Conservation (phyloP, 345 rosid genomes). For the Passiflora organensis region DNA sequence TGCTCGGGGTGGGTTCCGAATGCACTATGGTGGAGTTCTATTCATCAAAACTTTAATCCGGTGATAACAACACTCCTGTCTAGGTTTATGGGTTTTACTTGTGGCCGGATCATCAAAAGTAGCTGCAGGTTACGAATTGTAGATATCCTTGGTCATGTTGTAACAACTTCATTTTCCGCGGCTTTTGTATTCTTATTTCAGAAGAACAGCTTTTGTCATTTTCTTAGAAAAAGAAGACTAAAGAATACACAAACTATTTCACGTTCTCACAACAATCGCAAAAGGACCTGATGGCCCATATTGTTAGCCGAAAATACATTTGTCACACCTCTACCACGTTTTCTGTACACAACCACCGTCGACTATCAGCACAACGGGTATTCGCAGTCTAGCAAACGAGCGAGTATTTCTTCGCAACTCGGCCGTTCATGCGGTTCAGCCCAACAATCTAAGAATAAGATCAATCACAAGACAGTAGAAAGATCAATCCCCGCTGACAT, state of each 20-base stretch:
- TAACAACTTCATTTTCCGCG: too few species aligned
- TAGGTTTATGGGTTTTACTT: too few species aligned
- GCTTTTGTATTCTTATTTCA: too few species aligned
- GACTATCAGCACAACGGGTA: constrained; percentile 51
- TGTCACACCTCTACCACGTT: constrained; percentile 44
- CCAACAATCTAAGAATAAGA: constrained; percentile 74
- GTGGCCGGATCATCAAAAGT: too few species aligned
- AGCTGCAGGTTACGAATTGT: too few species aligned
- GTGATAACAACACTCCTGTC: too few species aligned
- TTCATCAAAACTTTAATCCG: too few species aligned
- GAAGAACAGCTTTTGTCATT: too few species aligned
- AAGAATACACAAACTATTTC: constrained; percentile 1
- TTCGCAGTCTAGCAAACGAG: constrained; percentile 87
- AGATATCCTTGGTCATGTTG: too few species aligned
- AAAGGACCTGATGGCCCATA: constrained; percentile 29
- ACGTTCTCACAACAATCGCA: constrained; percentile 25
- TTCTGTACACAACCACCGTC: constrained; percentile 39
- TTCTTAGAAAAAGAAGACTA: too few species aligned
- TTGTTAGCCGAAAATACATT: constrained; percentile 35
- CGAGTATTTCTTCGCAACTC: constrained; percentile 68
- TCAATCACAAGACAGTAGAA: background rate
- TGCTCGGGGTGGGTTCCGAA: too few species aligned
- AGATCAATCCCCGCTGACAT: background rate
- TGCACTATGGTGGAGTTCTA: too few species aligned
- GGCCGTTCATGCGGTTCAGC: constrained; percentile 80